Percentiles rank a stretch among this genome's conserved stretches.
phyloP scores from a whole-genome alignment of 192 early-diverging fungal genomes.

The Pilaira anomala region DNA sequence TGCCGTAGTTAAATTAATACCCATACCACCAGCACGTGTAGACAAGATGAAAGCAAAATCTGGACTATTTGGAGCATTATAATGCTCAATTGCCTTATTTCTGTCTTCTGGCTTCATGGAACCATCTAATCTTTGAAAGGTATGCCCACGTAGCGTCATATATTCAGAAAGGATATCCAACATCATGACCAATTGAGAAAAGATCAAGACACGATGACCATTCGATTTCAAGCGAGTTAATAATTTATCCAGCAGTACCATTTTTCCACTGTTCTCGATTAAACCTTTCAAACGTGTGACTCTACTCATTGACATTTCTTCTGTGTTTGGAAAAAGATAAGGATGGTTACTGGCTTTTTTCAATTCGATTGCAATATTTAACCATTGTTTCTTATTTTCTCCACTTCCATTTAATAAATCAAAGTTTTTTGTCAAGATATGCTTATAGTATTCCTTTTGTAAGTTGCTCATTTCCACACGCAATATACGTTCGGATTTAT shows the following conservation, averaged over 20 bases:
- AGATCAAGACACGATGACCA: constrained; percentile 96
- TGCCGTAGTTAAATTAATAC: constrained; percentile 94
- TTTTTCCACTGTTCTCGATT: constrained; percentile 93
- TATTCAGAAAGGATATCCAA: constrained; percentile 97
- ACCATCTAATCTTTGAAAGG: constrained; percentile 93
- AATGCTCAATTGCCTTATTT: constrained; percentile 96
- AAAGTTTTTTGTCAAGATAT: constrained; percentile 93
- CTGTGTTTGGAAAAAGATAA: constrained; percentile 81
- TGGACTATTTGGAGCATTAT: constrained; percentile 86
- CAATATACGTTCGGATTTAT: constrained; percentile 94
- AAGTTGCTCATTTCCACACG: constrained; percentile 88
- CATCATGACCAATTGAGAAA: constrained; percentile 97
- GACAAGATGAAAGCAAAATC: constrained; percentile 97
- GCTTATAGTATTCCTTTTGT: constrained; percentile 93
- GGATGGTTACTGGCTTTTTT: constrained; percentile 98
- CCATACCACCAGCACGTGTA: constrained; percentile 96
- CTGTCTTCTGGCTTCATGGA: constrained; percentile 82
- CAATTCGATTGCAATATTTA: constrained; percentile 95
- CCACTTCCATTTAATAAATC: constrained; percentile 64
- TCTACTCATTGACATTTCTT: constrained; percentile 50
- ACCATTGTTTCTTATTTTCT: constrained; percentile 67
- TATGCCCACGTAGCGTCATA: constrained; percentile 78
- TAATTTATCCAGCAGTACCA: constrained; percentile 96
- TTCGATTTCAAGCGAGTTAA: constrained; percentile 83
- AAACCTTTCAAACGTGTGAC: constrained; percentile 81